Evolutionary conservation across 352 stramenopile genomes (phyloP), one percentile per base, ranked within the genome.

Genomic region (Phytophthora tubulina): DNA sequence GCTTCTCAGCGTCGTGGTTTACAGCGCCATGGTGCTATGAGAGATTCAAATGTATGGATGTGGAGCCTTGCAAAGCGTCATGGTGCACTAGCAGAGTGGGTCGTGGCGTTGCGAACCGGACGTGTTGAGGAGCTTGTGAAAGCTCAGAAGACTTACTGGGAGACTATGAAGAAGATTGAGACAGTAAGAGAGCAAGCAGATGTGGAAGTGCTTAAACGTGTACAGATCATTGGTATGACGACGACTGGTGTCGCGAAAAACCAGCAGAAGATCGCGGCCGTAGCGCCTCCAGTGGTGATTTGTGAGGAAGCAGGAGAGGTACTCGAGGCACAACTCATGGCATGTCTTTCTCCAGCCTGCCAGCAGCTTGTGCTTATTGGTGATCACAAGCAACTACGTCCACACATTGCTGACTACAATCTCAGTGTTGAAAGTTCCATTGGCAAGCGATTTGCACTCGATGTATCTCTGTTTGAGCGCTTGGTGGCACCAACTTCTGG

Each of bases 291-390:
- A 3, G 80, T 97, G n/a, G 79, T 97, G 1, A 84, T 97, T 57
- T 89, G 92, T 36, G 90, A 97, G 73, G 92, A 97, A 79, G 92
- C 92, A 21, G 90, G 86, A 14, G 92, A 97, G 73, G 88, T 97
- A 6, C 71, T 97, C 1, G 90, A 97, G 66, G 84, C 81, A 9
- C 84, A 91, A 52, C 57, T 91, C 6, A 72, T 91, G 56, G 73
- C 81, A 39, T 89, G 84, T 46, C 62, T 95, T 39, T 80, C 79
- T n/a, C 72, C 80, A 13, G 66, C 72, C 1, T 94, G 81, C 32
- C 83, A 97, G 52, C 90, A 97, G 63, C 67, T 97, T 2, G 88
- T 97, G 53, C 60, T 96, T 21, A 97, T 97, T 73, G 92, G 90
- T 21, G 92, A 97, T 62, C 92, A 97, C 72, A 73, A 91, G 54